Evolutionary conservation across 2,329 filamentous ascomycete genomes (phyloP), one percentile per base, ranked within the genome.

Genomic region (Camillea tinctor): DNA sequence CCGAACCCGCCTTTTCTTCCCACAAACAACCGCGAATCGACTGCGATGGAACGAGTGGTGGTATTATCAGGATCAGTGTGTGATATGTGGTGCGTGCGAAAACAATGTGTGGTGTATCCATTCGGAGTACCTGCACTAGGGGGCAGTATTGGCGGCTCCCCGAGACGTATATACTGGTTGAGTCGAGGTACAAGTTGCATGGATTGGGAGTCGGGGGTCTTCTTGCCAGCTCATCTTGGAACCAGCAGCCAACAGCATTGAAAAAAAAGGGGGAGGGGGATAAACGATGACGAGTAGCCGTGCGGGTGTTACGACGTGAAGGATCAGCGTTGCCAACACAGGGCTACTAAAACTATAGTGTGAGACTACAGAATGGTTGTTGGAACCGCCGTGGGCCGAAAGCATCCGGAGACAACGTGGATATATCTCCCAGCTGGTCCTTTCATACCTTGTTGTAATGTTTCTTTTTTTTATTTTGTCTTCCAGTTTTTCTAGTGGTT

Each of bases 121-220:
- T 57, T 66, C 65, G 62, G 60, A 44, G 21, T 55, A 56, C 60
- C 56, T 60, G 59, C 58, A 64, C 55, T 54, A 69, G 60, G 67
- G n/a, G 63, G 64, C 64, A 64, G 60, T 60, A 61, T 68, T 64
- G 63, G 66, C 63, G 60, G 64, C 61, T 66, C 62, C 61, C 55
- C 61, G 67, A 65, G 63, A 69, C 69, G 65, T 70, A 67, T 66
- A 67, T 64, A 63, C 61, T 58, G 63, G 65, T 66, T 67, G 67
- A 66, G 63, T 67, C 64, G 65, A 69, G 65, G 67, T 70, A 66
- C 63, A 65, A 64, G 64, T 68, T 71, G 68, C 70, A 72, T 72
- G 68, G 69, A 66, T 66, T 61, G 65, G 67, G 71, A 72, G 66
- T 72, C 68, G 60, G 64, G 68, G 63, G 66, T 69, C 57, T 66